phyloP scores from a whole-genome alignment of 495 filamentous ascomycete species.

The Staphylotrichum longicolle region DNA sequence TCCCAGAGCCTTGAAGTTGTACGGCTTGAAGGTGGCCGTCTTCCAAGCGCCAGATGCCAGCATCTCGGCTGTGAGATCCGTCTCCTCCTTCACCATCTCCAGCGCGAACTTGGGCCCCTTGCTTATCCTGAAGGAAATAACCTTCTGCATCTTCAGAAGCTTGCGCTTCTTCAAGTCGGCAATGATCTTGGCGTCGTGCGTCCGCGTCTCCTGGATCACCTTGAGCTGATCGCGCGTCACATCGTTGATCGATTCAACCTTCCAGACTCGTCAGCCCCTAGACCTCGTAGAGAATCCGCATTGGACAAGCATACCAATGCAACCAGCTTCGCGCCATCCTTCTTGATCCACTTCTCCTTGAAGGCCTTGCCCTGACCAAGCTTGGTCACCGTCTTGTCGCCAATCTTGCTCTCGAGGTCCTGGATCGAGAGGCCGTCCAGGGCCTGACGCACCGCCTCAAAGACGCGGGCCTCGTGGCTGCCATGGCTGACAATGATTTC shows the following conservation, averaged over 20 bases:
- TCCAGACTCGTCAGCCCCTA: constrained; percentile 15
- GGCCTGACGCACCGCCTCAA: constrained; percentile 74
- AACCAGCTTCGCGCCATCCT: constrained; percentile 51
- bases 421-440: constrained; percentile 76
- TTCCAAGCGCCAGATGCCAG: constrained; percentile 77
- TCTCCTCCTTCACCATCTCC: constrained; percentile 88
- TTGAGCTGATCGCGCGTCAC: constrained; percentile 70
- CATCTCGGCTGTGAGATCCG: constrained; percentile 94
- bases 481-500: constrained; percentile 76
- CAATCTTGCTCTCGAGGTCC: constrained; percentile 69
- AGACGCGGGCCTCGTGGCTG: constrained; percentile 93
- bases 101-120: constrained; percentile 86
- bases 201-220: constrained; percentile 64
- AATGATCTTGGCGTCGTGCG: constrained; percentile 69
- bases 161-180: constrained; percentile 86
- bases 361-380: constrained; percentile 95
- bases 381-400: constrained; percentile 81
- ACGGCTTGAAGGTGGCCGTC: constrained; percentile 86
- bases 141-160: constrained; percentile 74
- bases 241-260: constrained; percentile 72
- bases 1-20: constrained; percentile 94
- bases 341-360: constrained; percentile 93
- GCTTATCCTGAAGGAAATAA: constrained; percentile 74
- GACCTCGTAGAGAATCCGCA: not conserved
- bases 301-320: constrained; percentile 20